These are phyloP conservation scores for Paraglomus occultum DNA, from an alignment of 192 early-diverging fungal genomes.

Conservation along the genomic window DNA sequence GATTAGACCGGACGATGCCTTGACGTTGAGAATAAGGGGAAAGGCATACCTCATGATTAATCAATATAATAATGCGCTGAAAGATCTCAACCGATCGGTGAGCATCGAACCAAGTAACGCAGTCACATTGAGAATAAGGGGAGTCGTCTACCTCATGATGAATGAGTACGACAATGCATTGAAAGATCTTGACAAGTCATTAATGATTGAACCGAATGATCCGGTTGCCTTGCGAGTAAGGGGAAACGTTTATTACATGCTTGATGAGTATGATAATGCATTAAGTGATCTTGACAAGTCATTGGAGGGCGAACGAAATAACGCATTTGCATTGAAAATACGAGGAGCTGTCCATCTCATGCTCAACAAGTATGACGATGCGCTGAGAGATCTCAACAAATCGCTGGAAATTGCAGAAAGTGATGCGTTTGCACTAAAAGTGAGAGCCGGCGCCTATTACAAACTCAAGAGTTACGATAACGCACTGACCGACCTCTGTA, in stretches of 20 bases:
- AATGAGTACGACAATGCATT: neutral
- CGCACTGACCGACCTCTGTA: constrained; percentile 10
- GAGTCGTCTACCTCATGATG: neutral
- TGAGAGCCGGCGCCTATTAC: neutral
- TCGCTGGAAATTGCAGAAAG: neutral
- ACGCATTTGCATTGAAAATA: neutral
- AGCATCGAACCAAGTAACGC: constrained; percentile 4
- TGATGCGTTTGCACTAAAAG: neutral
- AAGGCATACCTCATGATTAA: neutral
- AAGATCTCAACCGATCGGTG: constrained; percentile 21
- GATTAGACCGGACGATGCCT: neutral
- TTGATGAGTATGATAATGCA: neutral
- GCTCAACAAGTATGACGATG: neutral
- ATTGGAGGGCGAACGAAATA: constrained; percentile 12
- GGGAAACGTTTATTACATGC: neutral
- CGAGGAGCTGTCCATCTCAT: neutral
- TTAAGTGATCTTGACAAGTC: constrained; percentile 22
- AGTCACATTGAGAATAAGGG: neutral
- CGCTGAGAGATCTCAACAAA: constrained; percentile 11
- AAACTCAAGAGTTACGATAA: neutral
- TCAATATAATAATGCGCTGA: neutral
- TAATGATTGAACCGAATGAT: neutral
- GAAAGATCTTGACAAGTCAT: neutral
- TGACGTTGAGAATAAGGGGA: neutral
- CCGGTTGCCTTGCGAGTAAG: neutral